phyloP scores from a whole-genome alignment of 495 filamentous ascomycete species.

The Mycothermus thermophilus region DNA sequence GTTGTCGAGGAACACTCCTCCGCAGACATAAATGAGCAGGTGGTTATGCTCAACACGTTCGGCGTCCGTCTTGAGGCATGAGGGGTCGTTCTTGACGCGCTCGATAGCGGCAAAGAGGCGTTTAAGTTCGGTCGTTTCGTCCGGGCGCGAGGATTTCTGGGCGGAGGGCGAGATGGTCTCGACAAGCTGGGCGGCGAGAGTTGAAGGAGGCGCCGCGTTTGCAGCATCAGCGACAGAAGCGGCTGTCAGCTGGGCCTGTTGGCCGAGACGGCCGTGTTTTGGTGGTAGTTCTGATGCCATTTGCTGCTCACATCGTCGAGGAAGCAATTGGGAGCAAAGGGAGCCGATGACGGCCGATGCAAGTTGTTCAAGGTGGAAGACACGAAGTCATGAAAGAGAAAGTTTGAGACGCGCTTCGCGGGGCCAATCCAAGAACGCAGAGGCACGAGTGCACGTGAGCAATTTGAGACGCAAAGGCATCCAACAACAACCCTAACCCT shows the following conservation, averaged over 20 bases:
- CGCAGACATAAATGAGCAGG: conserved; percentile 70
- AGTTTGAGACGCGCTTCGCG: too few species aligned
- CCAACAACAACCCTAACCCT: conserved; percentile 5
- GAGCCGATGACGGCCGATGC: too few species aligned
- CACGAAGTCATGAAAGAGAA: conserved; percentile 2
- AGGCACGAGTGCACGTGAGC: too few species aligned
- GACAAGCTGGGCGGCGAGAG: conserved; percentile 53
- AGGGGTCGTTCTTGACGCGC: conserved; percentile 27
- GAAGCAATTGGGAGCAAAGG: background rate
- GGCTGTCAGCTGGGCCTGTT: background rate
- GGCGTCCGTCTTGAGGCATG: conserved; percentile 33
- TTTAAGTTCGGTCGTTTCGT: conserved; percentile 31
- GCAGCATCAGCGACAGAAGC: background rate
- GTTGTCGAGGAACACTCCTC: conserved; percentile 62
- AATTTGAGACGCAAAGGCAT: too few species aligned
- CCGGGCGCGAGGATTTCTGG: conserved; percentile 23
- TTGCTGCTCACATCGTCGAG: conserved; percentile 9
- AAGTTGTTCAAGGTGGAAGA: background rate
- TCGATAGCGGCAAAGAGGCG: conserved; percentile 27
- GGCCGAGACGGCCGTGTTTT: conserved; percentile 8
- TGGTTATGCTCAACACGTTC: conserved; percentile 62
- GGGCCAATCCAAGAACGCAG: too few species aligned
- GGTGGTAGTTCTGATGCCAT: conserved; percentile 13
- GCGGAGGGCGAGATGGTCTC: conserved; percentile 36
- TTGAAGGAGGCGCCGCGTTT: conserved; percentile 44